Base-by-base conservation (phyloP, 148 eudicot species). In the Vaccinium myrtillus region DNA sequence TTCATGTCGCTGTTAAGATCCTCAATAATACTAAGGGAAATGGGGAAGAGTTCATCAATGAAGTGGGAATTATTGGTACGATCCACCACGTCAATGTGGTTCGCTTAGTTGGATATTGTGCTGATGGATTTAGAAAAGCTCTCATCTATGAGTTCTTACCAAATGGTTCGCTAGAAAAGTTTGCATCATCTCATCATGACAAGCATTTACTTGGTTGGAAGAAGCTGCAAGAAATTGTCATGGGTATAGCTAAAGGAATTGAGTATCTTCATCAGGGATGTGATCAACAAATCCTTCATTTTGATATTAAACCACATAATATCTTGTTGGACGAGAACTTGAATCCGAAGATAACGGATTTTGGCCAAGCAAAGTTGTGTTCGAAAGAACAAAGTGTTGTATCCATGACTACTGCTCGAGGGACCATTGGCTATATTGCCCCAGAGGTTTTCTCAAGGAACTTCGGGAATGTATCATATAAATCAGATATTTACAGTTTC, bases 221-320 rank as follows among this genome's bases (percentile, higher is more conserved):
- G 51, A 88, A 86, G 82, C 63, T 88, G 50, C 87, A 51, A 49
- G 75, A 83, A 15, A 80, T 88, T 56, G 87, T 87, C 12, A 7
- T 82, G 2, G 89, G 87, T 10, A 82, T 82, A 77, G 89, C 89
- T 46, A 87, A 79, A 79, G 88, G 88, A 13, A 36, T 87, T 43
- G 84, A 84, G 8, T 87, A 87, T 70, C 86, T 87, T 27, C 89
- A 87, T 51, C 86, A 87, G 56, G 89, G 87, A 0, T 87, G 89
- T n/a, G 74, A 81, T 10, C 87, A 84, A 49, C 71, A 84, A 63
- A 87, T 87, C 81, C 86, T 87, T 54, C 89, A 87, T 79, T 87
- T 84, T 2, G 89, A 87, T 63, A 87, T 84, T 30, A 87, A 87
- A 23, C 89, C 89, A n/a, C 86, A 76, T 23, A 86, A 83, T 23